Evolutionary conservation across 1,139 yeast genomes (phyloP).

Genomic region (Pneumocystis carinii): DNA sequence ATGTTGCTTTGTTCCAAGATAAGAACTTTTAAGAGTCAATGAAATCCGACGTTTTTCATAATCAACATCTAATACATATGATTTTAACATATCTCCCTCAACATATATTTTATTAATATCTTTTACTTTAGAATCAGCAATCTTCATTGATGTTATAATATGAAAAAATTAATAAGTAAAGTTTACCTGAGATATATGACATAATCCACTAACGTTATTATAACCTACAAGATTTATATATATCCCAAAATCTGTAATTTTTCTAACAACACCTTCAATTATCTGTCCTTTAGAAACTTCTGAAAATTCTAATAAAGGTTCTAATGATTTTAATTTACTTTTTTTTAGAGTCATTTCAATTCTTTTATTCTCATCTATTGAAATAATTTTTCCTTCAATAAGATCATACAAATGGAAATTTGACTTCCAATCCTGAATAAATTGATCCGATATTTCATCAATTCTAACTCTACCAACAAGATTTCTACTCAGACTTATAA

Average conservation of each 20-base stretch:
- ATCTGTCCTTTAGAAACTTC: slow-evolving; percentile 58
- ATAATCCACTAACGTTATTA: slow-evolving; percentile 63
- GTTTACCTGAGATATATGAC: slow-evolving; percentile 52
- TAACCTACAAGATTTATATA: slow-evolving; percentile 71
- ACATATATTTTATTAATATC: slow-evolving; percentile 25
- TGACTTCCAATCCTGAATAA: slow-evolving; percentile 75
- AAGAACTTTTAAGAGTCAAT: slow-evolving; percentile 88
- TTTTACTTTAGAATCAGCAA: slow-evolving; percentile 37
- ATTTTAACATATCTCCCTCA: slow-evolving; percentile 25
- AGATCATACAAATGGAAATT: slow-evolving; percentile 54
- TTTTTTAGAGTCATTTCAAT: slow-evolving; percentile 69
- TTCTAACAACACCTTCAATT: slow-evolving; percentile 53
- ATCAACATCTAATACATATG: slow-evolving; percentile 47
- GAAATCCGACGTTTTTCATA: slow-evolving; percentile 56
- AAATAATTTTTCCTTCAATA: slow-evolving; percentile 60
- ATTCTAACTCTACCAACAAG: slow-evolving; percentile 71
- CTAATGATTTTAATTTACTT: slow-evolving; percentile 39
- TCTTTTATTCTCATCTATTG: slow-evolving; percentile 44
- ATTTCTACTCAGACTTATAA: slow-evolving; percentile 58
- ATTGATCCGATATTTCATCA: slow-evolving; percentile 66
- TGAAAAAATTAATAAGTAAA: not conserved
- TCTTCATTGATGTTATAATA: slow-evolving; percentile 18
- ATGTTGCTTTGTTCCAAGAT: slow-evolving; percentile 36
- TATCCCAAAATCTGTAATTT: slow-evolving; percentile 71
- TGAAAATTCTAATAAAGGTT: slow-evolving; percentile 30